phyloP scores from a whole-genome alignment of 1,139 yeast genomes.

The Wickerhamomyces sp. region DNA sequence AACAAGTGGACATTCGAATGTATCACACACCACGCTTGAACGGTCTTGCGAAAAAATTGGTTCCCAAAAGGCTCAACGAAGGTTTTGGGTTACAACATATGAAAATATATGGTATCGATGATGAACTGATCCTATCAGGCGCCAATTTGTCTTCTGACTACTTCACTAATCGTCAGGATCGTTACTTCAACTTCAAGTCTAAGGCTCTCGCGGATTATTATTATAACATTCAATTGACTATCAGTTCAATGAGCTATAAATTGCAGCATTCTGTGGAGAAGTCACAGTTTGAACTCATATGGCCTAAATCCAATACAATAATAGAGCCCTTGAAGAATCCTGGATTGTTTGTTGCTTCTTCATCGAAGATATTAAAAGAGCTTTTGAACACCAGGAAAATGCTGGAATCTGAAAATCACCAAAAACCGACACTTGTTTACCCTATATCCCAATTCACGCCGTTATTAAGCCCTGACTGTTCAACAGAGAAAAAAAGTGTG shows the following conservation, averaged over 20 bases:
- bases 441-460: conserved; percentile 94
- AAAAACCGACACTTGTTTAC: conserved; percentile 66
- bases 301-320: conserved; percentile 74
- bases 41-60: conserved; percentile 56
- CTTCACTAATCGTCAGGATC: conserved; percentile 93
- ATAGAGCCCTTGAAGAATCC: conserved; percentile 67
- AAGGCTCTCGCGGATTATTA: conserved; percentile 64
- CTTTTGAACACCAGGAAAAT: conserved; percentile 36
- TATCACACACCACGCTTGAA: conserved; percentile 85
- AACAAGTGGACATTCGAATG: conserved; percentile 74
- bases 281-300: conserved; percentile 52
- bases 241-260: conserved; percentile 66
- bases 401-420: conserved; percentile 22
- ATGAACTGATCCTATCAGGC: conserved; percentile 83
- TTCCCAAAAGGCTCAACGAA: conserved; percentile 86
- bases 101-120: conserved; percentile 94
- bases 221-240: conserved; percentile 58
- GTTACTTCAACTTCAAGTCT: conserved; percentile 72
- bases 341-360: conserved; percentile 50
- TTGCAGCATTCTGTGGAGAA: conserved; percentile 40
- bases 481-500: conserved; percentile 78
- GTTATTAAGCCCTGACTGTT: conserved; percentile 53
- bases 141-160: conserved; percentile 90
- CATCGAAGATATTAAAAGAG: conserved; percentile 54
- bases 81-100: conserved; percentile 93